Evolutionary conservation across 2,329 filamentous ascomycete genomes (phyloP).

Genomic region (Coleophoma eucalyptorum): DNA sequence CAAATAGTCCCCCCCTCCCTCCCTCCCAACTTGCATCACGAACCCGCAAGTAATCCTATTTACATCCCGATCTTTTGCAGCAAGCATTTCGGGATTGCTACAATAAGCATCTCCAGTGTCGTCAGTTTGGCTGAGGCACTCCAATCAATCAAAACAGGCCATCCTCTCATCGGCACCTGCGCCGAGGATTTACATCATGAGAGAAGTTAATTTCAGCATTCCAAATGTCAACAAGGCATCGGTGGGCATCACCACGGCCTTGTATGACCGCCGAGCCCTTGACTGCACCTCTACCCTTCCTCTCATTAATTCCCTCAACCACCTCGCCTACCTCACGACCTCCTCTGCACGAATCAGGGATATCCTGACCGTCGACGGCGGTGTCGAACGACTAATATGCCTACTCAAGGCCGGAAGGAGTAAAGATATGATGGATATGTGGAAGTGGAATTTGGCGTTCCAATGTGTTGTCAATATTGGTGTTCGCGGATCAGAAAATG

Average conservation of each 20-base stretch:
- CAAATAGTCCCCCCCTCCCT: slow-evolving; percentile 10
- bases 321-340: slow-evolving; percentile 96
- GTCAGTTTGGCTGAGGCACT: slow-evolving; percentile 12
- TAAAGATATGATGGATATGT: slow-evolving; percentile 99
- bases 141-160: slow-evolving; percentile 5
- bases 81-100: slow-evolving; percentile 13
- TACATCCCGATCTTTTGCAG: slow-evolving; percentile 9
- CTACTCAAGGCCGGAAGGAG: slow-evolving; percentile 96
- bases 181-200: slow-evolving; percentile 62
- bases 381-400: slow-evolving; percentile 92
- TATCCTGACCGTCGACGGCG: slow-evolving; percentile 97
- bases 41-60: slow-evolving; percentile 5
- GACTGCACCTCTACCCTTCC: slow-evolving; percentile 98
- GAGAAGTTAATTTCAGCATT: slow-evolving; percentile 99
- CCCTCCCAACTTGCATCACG: slow-evolving; percentile 8
- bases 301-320: slow-evolving; percentile 97
- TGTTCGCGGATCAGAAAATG: slow-evolving; percentile 88
- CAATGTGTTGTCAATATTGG: slow-evolving; percentile 99
- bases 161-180: slow-evolving; percentile 14
- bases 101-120: slow-evolving; percentile 8
- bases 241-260: slow-evolving; percentile 94
- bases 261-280: slow-evolving; percentile 95
- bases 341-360: slow-evolving; percentile 96
- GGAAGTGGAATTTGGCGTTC: slow-evolving; percentile 99
- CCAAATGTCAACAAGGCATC: slow-evolving; percentile 99